phyloP scores from a whole-genome alignment of 2,329 filamentous ascomycete genomes.

The Hypoxylon sp. region DNA sequence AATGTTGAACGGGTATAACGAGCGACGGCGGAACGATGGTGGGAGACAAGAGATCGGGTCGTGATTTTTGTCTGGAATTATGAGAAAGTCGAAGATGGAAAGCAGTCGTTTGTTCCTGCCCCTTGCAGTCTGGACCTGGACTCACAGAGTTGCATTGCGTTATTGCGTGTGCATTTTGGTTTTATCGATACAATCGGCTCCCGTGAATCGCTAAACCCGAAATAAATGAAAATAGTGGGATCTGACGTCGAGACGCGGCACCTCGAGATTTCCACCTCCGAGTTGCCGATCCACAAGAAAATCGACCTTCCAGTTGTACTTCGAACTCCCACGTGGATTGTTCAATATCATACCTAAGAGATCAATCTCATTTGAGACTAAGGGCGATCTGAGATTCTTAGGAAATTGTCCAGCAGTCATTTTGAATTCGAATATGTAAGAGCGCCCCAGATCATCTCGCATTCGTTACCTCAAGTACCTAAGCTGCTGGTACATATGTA shows the following conservation, averaged over 20 bases:
- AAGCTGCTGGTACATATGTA: neutral
- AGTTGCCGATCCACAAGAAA: slow-evolving; percentile 16
- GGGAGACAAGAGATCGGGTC: neutral
- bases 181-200: slow-evolving; percentile 32
- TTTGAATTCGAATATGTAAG: neutral
- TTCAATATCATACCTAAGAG: neutral
- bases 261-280: slow-evolving; percentile 3
- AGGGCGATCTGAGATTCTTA: neutral
- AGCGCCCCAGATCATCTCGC: neutral
- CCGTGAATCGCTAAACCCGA: slow-evolving; percentile 15
- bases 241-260: slow-evolving; percentile 16
- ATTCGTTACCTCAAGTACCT: neutral
- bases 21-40: slow-evolving; percentile 21
- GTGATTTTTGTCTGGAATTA: neutral
- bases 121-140: slow-evolving; percentile 34
- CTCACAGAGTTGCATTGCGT: slow-evolving; percentile 40
- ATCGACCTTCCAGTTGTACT: neutral
- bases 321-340: neutral
- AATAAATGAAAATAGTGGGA: slow-evolving; percentile 10
- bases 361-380: neutral
- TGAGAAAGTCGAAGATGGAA: slow-evolving; percentile 2
- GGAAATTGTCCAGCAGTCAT: slow-evolving; percentile 2
- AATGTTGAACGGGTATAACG: slow-evolving; percentile 31
- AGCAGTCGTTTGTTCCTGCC: slow-evolving; percentile 30
- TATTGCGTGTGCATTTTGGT: slow-evolving; percentile 38